Conservation (phyloP, 1,284 basidiomycete species). For the Tilletia walkeri region DNA sequence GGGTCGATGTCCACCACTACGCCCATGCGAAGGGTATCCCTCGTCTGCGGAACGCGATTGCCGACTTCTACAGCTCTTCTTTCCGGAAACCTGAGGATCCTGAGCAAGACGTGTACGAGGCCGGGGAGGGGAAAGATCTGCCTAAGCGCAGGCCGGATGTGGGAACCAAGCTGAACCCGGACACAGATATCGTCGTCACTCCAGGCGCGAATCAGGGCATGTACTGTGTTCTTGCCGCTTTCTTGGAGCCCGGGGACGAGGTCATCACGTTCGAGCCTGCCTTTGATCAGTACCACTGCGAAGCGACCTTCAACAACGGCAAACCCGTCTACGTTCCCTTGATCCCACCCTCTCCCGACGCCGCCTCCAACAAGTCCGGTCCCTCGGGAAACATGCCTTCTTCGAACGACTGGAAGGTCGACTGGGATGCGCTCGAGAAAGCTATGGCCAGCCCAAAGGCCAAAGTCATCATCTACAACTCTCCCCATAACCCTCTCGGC, state of each 20-base stretch:
- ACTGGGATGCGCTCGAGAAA: constrained; percentile 65
- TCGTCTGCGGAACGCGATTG: constrained; percentile 43
- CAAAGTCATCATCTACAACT: constrained; percentile 64
- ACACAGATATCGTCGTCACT: constrained; percentile 86
- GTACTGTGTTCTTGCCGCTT: constrained; percentile 46
- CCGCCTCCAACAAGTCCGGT: background rate
- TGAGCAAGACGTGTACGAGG: constrained; percentile 31
- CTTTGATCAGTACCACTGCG: constrained; percentile 83
- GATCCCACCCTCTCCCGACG: constrained; percentile 67
- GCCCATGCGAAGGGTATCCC: constrained; percentile 49
- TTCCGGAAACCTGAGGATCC: constrained; percentile 33
- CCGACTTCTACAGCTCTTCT: constrained; percentile 32
- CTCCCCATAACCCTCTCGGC: constrained; percentile 77
- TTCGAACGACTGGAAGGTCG: constrained; percentile 59
- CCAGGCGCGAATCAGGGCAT: constrained; percentile 73
- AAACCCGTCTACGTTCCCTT: constrained; percentile 91
- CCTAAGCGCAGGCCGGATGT: constrained; percentile 36
- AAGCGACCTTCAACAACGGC: constrained; percentile 63
- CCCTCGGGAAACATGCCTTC: constrained; percentile 24
- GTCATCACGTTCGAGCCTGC: constrained; percentile 94
- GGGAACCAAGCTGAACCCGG: constrained; percentile 72
- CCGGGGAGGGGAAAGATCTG: constrained; percentile 22
- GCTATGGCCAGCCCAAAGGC: constrained; percentile 85
- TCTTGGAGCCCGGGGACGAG: constrained; percentile 66
- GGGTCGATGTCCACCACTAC: constrained; percentile 53